Percentiles rank a stretch among this genome's conserved stretches.
Evolutionary conservation across 805 yeast genomes (phyloP).

Genomic region (Wickerhamiella australiensis): DNA sequence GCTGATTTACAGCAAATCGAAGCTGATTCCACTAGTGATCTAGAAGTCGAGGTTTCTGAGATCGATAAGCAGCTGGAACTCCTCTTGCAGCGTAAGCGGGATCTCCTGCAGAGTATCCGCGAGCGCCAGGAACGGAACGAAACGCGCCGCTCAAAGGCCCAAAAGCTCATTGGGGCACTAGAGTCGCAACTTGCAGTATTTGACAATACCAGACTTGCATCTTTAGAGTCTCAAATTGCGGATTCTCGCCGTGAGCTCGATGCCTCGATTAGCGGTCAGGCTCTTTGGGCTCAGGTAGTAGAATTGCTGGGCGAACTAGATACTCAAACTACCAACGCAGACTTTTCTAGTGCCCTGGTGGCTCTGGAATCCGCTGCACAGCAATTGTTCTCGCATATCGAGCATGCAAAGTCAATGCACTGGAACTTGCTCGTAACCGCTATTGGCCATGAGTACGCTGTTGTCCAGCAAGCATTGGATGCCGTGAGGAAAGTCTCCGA

Average conservation of each 20-base stretch:
- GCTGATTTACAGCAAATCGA: neutral
- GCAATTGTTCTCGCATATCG: slow-evolving; percentile 15
- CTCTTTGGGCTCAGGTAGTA: slow-evolving; percentile 13
- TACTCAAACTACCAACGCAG: slow-evolving; percentile 18
- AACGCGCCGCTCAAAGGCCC: neutral
- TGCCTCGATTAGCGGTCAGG: slow-evolving; percentile 5
- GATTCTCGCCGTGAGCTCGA: neutral
- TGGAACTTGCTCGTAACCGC: slow-evolving; percentile 26
- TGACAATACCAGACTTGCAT: neutral
- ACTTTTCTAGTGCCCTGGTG: slow-evolving; percentile 10
- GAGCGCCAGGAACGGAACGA: neutral
- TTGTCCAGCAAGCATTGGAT: slow-evolving; percentile 20
- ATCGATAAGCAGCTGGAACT: slow-evolving; percentile 7
- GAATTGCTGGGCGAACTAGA: slow-evolving; percentile 13
- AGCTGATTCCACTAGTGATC: neutral
- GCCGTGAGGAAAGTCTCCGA: slow-evolving; percentile 14
- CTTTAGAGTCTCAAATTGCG: neutral
- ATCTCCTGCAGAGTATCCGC: neutral
- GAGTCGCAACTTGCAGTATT: neutral
- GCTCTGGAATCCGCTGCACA: slow-evolving; percentile 13
- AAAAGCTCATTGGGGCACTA: neutral
- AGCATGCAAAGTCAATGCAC: slow-evolving; percentile 17
- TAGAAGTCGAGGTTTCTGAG: slow-evolving; percentile 1
- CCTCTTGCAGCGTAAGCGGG: neutral
- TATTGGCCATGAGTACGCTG: slow-evolving; percentile 25